phyloP scores from a whole-genome alignment of 192 early-diverging fungal species.

The Mortierella alpina region DNA sequence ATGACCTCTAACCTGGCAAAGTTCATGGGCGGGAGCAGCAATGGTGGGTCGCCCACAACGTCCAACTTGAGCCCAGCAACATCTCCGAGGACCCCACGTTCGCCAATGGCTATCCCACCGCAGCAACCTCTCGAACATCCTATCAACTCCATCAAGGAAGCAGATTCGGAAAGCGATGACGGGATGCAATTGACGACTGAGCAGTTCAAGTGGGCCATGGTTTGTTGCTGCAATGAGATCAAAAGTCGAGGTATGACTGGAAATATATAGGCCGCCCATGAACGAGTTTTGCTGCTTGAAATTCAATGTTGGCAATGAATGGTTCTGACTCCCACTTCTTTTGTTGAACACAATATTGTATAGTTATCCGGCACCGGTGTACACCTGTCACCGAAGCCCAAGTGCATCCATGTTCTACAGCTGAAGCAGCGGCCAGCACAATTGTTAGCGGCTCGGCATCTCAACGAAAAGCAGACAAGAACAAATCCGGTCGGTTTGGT shows the following conservation, averaged over 20 bases:
- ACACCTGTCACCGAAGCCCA: too few species aligned
- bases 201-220: conserved; percentile 43
- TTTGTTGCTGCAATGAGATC: conserved; percentile 40
- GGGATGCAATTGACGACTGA: conserved; percentile 16
- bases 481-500: conserved; percentile 4
- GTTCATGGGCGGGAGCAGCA: conserved; percentile 26
- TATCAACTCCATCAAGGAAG: neutral
- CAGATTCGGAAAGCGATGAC: neutral
- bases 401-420: too few species aligned
- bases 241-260: conserved; percentile 30
- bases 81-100: conserved; percentile 4
- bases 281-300: neutral
- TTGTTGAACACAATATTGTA: neutral
- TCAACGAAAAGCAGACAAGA: conserved; percentile 7
- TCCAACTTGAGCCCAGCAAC: neutral
- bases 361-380: too few species aligned
- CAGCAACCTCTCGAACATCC: neutral
- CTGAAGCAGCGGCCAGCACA: neutral
- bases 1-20: conserved; percentile 44
- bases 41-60: conserved; percentile 4
- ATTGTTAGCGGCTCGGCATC: neutral
- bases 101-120: neutral
- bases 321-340: neutral
- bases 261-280: neutral
- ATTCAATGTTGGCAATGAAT: neutral